phyloP scores from a whole-genome alignment of 2,329 filamentous ascomycete genomes.

The Aspergillus jensenii region DNA sequence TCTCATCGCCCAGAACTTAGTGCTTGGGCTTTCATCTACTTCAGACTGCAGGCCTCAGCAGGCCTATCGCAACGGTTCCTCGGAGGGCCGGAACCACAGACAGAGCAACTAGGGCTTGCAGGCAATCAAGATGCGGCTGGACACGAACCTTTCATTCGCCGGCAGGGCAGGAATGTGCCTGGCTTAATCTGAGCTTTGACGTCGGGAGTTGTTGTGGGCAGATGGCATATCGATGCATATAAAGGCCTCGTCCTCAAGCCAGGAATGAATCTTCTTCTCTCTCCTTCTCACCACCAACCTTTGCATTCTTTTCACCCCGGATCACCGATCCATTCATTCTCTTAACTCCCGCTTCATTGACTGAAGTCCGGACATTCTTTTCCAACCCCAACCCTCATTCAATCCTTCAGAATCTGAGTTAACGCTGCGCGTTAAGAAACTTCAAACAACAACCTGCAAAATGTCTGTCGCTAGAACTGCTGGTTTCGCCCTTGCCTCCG shows the following conservation, averaged over 20 bases:
- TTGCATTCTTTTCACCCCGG: constrained; percentile 30
- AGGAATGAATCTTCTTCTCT: constrained; percentile 3
- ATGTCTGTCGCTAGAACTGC: constrained; percentile 37
- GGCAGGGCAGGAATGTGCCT: constrained; percentile 6
- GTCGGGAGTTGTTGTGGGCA: not conserved
- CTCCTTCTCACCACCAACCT: constrained; percentile 25
- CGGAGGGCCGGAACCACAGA: constrained; percentile 21
- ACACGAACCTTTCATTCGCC: constrained; percentile 17
- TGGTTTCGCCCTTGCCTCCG: constrained; percentile 34
- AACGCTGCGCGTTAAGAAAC: constrained; percentile 33
- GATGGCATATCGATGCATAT: constrained; percentile 14
- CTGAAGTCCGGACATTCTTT: constrained; percentile 31
- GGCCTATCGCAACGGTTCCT: constrained; percentile 23
- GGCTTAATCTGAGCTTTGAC: constrained; percentile 14
- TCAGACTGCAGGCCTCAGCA: constrained; percentile 21
- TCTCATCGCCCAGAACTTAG: constrained; percentile 11
- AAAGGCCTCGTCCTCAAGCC: constrained; percentile 10
- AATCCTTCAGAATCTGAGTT: constrained; percentile 18
- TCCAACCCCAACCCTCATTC: constrained; percentile 27
- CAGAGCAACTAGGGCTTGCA: constrained; percentile 14
- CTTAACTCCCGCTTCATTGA: constrained; percentile 32
- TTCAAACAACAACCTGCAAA: constrained; percentile 14
- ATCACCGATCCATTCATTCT: constrained; percentile 31
- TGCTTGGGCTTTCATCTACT: constrained; percentile 28
- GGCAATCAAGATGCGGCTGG: constrained; percentile 22